A percentile compares a stretch with the other conserved stretches of the same genome.
Evolutionary conservation across 768 basidiomycete genomes (phyloP).

Genomic region (Chiua virens): DNA sequence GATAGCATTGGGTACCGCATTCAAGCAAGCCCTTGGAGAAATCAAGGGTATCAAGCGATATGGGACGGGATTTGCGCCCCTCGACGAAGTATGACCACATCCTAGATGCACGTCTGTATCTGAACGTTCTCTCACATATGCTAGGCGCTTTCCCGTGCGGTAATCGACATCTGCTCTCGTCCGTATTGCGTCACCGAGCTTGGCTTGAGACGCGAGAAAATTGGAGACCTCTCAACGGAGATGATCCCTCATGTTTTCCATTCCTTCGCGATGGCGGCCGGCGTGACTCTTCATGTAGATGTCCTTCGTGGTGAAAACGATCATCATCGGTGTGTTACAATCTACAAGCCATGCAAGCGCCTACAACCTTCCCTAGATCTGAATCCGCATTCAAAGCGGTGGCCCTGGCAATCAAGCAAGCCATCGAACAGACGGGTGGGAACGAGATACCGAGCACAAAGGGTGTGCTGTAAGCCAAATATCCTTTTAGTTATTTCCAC

Average conservation of each 20-base stretch:
- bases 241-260: conserved; percentile 98
- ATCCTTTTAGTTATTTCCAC: background rate
- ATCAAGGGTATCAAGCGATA: conserved; percentile 92
- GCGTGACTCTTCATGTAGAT: conserved; percentile 92
- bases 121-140: conserved; percentile 1
- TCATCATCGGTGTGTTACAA: conserved; percentile 79
- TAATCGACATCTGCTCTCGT: conserved; percentile 97
- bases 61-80: conserved; percentile 93
- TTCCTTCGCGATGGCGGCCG: conserved; percentile 96
- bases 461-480: conserved; percentile 66
- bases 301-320: conserved; percentile 95
- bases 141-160: conserved; percentile 91
- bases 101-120: background rate
- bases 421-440: conserved; percentile 87
- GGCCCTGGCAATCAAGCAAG: conserved; percentile 91
- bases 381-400: conserved; percentile 99
- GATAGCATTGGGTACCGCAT: conserved; percentile 84
- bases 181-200: conserved; percentile 95
- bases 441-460: conserved; percentile 96
- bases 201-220: conserved; percentile 83
- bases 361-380: conserved; percentile 51
- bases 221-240: conserved; percentile 94
- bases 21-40: conserved; percentile 94
- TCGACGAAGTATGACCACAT: conserved; percentile 77
- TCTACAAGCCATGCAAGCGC: background rate